phyloP scores from a whole-genome alignment of 495 filamentous ascomycete genomes.

The Usnea hakonensis region DNA sequence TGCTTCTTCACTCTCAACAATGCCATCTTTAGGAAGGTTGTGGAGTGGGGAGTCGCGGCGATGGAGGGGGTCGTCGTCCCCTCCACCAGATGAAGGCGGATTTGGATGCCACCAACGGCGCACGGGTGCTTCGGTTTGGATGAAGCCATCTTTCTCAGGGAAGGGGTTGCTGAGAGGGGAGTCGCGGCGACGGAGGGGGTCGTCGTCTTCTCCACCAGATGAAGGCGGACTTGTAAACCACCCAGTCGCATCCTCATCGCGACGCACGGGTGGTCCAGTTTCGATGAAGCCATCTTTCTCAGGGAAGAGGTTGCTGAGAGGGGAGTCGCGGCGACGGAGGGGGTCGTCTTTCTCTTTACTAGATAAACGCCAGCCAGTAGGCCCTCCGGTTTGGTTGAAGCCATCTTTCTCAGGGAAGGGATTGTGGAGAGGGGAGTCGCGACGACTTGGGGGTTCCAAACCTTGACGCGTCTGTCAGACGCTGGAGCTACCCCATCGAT shows the following conservation, averaged over 20 bases:
- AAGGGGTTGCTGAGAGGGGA: background rate
- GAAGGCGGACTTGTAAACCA: background rate
- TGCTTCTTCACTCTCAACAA: background rate
- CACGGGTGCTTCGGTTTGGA: background rate
- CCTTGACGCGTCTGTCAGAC: too few species aligned
- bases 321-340: background rate
- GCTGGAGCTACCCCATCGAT: too few species aligned
- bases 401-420: background rate
- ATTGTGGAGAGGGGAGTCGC: background rate
- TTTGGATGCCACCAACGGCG: background rate
- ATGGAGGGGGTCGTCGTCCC: background rate
- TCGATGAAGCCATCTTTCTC: background rate
- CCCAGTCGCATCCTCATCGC: too few species aligned
- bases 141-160: background rate
- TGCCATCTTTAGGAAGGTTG: background rate
- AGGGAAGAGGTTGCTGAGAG: background rate
- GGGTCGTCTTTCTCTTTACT: background rate
- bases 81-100: background rate
- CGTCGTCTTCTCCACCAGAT: background rate
- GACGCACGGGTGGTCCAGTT: background rate
- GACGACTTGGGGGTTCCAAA: background rate
- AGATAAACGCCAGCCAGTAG: background rate
- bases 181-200: background rate
- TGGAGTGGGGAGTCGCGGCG: background rate
- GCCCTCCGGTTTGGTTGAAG: background rate